Conservation (phyloP, 768 basidiomycete species). For the Daedaleopsis nitida region DNA sequence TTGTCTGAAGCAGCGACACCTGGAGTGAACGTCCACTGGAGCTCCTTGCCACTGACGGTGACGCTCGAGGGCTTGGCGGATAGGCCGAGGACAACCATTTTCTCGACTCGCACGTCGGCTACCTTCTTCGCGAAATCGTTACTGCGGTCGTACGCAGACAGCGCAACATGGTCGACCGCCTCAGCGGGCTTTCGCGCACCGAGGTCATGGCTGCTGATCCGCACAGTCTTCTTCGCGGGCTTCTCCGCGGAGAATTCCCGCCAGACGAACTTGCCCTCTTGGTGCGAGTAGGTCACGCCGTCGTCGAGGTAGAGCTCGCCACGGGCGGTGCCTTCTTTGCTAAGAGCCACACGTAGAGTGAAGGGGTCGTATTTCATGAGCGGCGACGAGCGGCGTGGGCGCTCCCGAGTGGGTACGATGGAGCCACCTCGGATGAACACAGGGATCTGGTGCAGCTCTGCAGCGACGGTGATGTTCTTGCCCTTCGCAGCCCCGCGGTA, state of each 20-base stretch:
- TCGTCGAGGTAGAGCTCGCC: slow-evolving; percentile 97
- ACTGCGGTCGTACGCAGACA: slow-evolving; percentile 49
- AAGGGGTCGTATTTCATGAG: slow-evolving; percentile 93
- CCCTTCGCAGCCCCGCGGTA: slow-evolving; percentile 70
- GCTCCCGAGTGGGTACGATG: slow-evolving; percentile 84
- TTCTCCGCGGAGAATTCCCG: slow-evolving; percentile 67
- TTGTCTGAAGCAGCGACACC: slow-evolving; percentile 59
- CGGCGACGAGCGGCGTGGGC: slow-evolving; percentile 81
- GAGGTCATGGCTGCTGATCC: slow-evolving; percentile 54
- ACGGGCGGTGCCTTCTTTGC: slow-evolving; percentile 54
- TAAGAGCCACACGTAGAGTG: slow-evolving; percentile 84
- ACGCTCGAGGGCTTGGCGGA: slow-evolving; percentile 61
- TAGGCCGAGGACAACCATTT: slow-evolving; percentile 79
- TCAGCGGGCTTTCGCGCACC: slow-evolving; percentile 44
- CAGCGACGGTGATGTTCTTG: slow-evolving; percentile 71
- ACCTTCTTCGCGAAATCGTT: slow-evolving; percentile 76
- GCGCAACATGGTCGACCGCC: slow-evolving; percentile 53
- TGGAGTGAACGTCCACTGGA: slow-evolving; percentile 69
- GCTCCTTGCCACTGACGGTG: slow-evolving; percentile 46
- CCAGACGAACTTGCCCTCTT: slow-evolving; percentile 82
- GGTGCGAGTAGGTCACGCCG: slow-evolving; percentile 79
- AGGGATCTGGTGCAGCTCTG: slow-evolving; percentile 80
- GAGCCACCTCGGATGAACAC: slow-evolving; percentile 89
- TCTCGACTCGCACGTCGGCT: slow-evolving; percentile 75
- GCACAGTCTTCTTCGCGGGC: slow-evolving; percentile 46